Conservation (phyloP, 1,284 basidiomycete species). For the Cronartium quercuum region DNA sequence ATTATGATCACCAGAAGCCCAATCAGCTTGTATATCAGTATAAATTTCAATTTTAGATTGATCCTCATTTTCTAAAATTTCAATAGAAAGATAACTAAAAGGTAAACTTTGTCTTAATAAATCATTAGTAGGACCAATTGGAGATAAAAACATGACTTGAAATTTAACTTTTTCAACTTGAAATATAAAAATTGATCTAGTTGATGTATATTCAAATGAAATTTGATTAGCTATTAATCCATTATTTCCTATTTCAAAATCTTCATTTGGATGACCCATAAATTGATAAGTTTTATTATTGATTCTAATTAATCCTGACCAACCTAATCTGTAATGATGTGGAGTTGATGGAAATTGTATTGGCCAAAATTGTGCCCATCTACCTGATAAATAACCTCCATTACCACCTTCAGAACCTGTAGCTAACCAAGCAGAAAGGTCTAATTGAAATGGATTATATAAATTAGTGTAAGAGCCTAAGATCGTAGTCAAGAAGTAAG, state of each 20-base stretch:
- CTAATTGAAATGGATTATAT: constrained; percentile 3
- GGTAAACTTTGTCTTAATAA: constrained; percentile 47
- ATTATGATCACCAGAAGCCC: constrained; percentile 47
- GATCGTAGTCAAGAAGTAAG: background rate
- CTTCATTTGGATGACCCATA: constrained; percentile 40
- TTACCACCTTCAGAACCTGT: constrained; percentile 39
- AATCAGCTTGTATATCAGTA: constrained; percentile 45
- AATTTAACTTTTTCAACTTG: constrained; percentile 45
- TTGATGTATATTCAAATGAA: constrained; percentile 46
- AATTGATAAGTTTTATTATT: constrained; percentile 42
- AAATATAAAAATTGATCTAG: constrained; percentile 46
- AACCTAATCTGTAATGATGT: constrained; percentile 35
- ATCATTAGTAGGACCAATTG: constrained; percentile 45
- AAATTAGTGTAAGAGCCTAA: background rate
- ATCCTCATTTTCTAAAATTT: constrained; percentile 43
- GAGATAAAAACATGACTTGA: constrained; percentile 47
- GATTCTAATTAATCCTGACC: constrained; percentile 42
- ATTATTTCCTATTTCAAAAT: background rate
- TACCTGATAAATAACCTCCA: constrained; percentile 40
- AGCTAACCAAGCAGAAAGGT: constrained; percentile 42
- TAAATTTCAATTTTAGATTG: constrained; percentile 45
- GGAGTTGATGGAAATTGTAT: constrained; percentile 38
- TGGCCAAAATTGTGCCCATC: constrained; percentile 43
- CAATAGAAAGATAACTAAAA: constrained; percentile 47
- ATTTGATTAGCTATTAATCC: constrained; percentile 45